Conservation (phyloP, 2,329 filamentous ascomycete species). For the Rugonectria rugulosa region DNA sequence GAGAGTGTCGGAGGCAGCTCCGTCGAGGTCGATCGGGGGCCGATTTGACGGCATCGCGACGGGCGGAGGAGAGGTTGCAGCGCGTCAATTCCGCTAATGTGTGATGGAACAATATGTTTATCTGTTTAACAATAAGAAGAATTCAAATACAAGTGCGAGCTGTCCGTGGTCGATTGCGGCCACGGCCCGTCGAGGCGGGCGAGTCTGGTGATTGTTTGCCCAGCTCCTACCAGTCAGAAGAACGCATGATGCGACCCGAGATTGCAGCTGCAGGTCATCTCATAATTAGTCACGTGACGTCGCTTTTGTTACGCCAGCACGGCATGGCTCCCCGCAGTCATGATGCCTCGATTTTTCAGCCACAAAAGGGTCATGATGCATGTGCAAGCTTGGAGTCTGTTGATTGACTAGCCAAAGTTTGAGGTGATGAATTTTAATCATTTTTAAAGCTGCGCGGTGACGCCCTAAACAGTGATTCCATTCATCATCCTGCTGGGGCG, state of each 20-base stretch:
- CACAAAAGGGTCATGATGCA: not conserved
- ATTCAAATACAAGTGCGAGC: too few species aligned
- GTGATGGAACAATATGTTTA: not conserved
- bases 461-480: not conserved
- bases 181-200: constrained; percentile 20
- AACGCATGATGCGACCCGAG: constrained; percentile 38
- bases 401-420: too few species aligned
- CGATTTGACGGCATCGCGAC: constrained; percentile 36
- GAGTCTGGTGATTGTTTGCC: constrained; percentile 14
- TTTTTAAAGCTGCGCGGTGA: not conserved
- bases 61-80: constrained; percentile 10
- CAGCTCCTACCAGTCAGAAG: constrained; percentile 29
- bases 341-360: constrained; percentile 25
- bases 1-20: constrained; percentile 29
- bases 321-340: constrained; percentile 37
- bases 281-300: constrained; percentile 38
- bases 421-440: not conserved
- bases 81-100: constrained; percentile 5
- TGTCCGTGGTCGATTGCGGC: constrained; percentile 11
- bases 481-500: too few species aligned
- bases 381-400: too few species aligned
- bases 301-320: not conserved
- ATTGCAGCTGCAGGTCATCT: constrained; percentile 23
- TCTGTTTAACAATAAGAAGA: not conserved
- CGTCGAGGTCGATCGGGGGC: constrained; percentile 33